Evolutionary conservation across 2,329 filamentous ascomycete genomes (phyloP).

Genomic region (Alternaria brassicae): DNA sequence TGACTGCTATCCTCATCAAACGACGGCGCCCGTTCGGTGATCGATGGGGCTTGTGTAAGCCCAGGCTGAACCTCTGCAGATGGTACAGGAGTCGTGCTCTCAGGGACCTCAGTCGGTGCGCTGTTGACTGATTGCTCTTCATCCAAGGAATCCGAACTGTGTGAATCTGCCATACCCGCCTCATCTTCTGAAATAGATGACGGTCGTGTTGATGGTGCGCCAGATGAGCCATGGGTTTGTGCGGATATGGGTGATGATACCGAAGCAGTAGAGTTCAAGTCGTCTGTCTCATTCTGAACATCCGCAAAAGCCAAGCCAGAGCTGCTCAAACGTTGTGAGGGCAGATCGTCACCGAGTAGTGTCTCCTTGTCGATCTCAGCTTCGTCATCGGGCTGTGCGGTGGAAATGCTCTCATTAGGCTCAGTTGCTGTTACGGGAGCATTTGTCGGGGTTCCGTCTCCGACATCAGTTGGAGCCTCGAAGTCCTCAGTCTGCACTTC

Average conservation of each 20-base stretch:
- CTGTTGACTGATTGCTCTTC: constrained; percentile 45
- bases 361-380: constrained; percentile 19
- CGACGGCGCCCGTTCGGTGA: constrained; percentile 14
- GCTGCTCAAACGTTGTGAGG: constrained; percentile 47
- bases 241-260: constrained; percentile 49
- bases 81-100: constrained; percentile 35
- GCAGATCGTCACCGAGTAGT: constrained; percentile 21
- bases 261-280: constrained; percentile 45
- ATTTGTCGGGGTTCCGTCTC: neutral
- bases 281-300: constrained; percentile 43
- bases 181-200: constrained; percentile 52
- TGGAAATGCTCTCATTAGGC: constrained; percentile 1
- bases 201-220: constrained; percentile 48
- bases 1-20: constrained; percentile 19
- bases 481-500: constrained; percentile 9
- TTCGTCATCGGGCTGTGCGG: constrained; percentile 13
- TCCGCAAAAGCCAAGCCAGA: constrained; percentile 63
- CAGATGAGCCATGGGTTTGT: constrained; percentile 48
- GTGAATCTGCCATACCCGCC: constrained; percentile 23
- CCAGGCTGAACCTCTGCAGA: constrained; percentile 29
- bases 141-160: constrained; percentile 29
- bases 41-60: constrained; percentile 4
- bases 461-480: neutral
- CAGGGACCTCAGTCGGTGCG: constrained; percentile 46
- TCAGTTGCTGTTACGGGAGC: constrained; percentile 2